Evolutionary conservation across 106 monocot species (phyloP).

Genomic region (Amphibolis antarctica): DNA sequence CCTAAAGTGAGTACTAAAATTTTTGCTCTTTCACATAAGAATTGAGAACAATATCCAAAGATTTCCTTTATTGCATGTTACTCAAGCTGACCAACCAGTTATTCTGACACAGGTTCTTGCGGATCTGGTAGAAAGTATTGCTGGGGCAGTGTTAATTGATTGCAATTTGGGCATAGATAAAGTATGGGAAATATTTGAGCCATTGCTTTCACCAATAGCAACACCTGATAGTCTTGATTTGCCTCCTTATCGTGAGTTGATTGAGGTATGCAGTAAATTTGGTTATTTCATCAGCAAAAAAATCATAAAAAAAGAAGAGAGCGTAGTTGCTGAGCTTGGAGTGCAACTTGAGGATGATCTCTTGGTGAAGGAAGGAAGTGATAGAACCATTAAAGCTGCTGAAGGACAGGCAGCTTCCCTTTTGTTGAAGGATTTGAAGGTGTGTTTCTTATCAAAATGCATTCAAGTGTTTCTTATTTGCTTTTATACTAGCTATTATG

Average conservation of each 20-base stretch:
- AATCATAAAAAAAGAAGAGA: conserved; percentile 33
- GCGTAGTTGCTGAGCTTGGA: conserved; percentile 29
- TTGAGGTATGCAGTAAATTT: conserved; percentile 45
- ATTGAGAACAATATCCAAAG: background rate
- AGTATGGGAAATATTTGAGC: conserved; percentile 67
- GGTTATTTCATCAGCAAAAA: conserved; percentile 53
- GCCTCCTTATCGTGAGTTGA: conserved; percentile 52
- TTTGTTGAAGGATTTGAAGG: conserved; percentile 74
- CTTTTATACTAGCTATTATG: background rate
- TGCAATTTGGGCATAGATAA: conserved; percentile 37
- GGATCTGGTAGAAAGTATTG: conserved; percentile 92
- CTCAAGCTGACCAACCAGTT: background rate
- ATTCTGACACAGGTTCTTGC: conserved; percentile 57
- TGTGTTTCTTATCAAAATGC: conserved; percentile 1
- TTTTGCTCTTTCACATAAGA: background rate
- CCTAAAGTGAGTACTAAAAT: conserved; percentile 46
- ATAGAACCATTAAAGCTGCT: conserved; percentile 45
- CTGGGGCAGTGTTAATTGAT: conserved; percentile 76
- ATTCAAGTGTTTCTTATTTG: background rate
- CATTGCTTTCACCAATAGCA: conserved; percentile 75
- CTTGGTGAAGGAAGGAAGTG: conserved; percentile 34
- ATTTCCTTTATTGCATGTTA: background rate
- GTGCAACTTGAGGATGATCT: conserved; percentile 57
- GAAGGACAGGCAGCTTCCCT: conserved; percentile 68
- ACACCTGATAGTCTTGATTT: conserved; percentile 74